Evolutionary conservation across 495 filamentous ascomycete genomes (phyloP).

Genomic region (Penicillium silybi): DNA sequence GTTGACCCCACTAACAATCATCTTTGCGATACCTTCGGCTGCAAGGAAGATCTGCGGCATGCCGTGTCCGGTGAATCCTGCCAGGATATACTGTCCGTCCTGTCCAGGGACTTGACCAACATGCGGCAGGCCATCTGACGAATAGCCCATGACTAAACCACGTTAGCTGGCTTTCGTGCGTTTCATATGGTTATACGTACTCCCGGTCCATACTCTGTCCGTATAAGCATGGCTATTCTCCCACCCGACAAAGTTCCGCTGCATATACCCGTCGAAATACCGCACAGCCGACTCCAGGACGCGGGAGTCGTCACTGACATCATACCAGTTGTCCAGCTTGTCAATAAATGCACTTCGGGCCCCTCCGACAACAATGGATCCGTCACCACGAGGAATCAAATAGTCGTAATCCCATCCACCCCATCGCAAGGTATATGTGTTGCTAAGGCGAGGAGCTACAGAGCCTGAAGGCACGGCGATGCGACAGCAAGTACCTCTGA

Average conservation of each 20-base stretch:
- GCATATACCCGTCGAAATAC: conserved; percentile 50
- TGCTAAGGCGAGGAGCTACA: conserved; percentile 10
- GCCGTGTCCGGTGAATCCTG: conserved; percentile 49
- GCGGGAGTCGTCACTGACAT: conserved; percentile 45
- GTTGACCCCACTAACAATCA: conserved; percentile 29
- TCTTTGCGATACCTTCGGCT: conserved; percentile 42
- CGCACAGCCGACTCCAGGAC: conserved; percentile 35
- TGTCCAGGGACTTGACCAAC: conserved; percentile 42
- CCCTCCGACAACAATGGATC: conserved; percentile 53
- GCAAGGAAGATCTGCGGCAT: conserved; percentile 48
- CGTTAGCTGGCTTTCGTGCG: neutral
- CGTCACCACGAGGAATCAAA: conserved; percentile 46
- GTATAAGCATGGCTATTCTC: conserved; percentile 40
- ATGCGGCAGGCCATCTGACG: conserved; percentile 41
- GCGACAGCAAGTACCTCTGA: conserved; percentile 50
- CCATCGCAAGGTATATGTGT: conserved; percentile 27
- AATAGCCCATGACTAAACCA: conserved; percentile 37
- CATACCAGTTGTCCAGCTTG: conserved; percentile 42
- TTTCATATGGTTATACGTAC: conserved; percentile 28
- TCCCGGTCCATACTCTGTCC: conserved; percentile 51
- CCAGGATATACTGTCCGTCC: conserved; percentile 38
- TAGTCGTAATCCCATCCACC: conserved; percentile 41
- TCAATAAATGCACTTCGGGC: conserved; percentile 33
- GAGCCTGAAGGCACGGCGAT: conserved; percentile 26
- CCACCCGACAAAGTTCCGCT: conserved; percentile 46